Conservation (phyloP, 257 asterid species). For the Solanum virginianum region DNA sequence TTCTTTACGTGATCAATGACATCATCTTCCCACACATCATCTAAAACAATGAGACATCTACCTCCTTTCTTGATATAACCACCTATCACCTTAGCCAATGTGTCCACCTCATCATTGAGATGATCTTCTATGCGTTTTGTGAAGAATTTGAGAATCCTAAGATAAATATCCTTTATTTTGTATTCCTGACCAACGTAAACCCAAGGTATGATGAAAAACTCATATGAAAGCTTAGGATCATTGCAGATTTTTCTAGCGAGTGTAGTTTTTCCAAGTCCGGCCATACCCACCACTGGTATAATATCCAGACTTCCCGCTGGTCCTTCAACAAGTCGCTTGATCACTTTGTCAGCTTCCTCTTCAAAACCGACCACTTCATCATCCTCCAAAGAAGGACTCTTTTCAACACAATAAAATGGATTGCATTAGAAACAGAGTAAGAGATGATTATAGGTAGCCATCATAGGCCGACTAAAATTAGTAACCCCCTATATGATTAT, state of each 20-base stretch:
- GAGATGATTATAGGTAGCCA: too few species aligned
- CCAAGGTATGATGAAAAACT: conserved; percentile 19
- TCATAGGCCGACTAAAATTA: too few species aligned
- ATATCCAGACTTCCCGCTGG: background rate
- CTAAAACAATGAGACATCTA: conserved; percentile 21
- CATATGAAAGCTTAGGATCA: background rate
- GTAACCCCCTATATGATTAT: too few species aligned
- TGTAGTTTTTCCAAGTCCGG: conserved; percentile 32
- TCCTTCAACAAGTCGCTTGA: conserved; percentile 3
- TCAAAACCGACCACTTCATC: background rate
- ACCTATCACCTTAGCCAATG: background rate
- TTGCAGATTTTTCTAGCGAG: conserved; percentile 15
- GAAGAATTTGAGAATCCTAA: conserved; percentile 5
- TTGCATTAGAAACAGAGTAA: background rate
- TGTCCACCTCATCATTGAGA: background rate
- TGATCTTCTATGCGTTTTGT: background rate
- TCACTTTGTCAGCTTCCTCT: conserved; percentile 9
- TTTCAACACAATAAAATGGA: background rate
- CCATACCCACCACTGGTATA: conserved; percentile 23
- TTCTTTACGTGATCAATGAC: background rate
- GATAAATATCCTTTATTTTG: background rate
- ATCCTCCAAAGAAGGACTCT: background rate
- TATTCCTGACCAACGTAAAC: conserved; percentile 5
- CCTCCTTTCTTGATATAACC: background rate
- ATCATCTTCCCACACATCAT: conserved; percentile 14